A percentile compares a stretch with the other conserved stretches of the same genome.
phyloP scores from a whole-genome alignment of 495 filamentous ascomycete species.

The Aspergillus taichungensis region DNA sequence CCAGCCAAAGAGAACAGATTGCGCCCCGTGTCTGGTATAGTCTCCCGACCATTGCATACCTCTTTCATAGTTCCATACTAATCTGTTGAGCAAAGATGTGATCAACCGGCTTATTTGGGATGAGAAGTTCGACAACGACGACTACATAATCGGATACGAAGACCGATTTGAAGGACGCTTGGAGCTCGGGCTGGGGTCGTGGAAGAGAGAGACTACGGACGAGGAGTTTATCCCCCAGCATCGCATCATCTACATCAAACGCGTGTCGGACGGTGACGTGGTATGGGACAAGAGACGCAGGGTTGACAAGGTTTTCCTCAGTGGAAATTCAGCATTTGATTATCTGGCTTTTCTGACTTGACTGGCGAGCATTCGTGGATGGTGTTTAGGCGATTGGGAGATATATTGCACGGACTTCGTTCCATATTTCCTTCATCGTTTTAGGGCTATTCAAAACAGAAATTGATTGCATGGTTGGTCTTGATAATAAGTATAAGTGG shows the following conservation, averaged over 20 bases:
- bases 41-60: no score
- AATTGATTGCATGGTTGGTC: no score
- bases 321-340: constrained; percentile 36
- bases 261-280: constrained; percentile 35
- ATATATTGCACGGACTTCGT: background rate
- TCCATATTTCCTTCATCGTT: no score
- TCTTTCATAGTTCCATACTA: background rate
- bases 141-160: constrained; percentile 67
- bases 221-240: constrained; percentile 83
- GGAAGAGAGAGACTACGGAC: constrained; percentile 70
- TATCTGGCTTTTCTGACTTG: constrained; percentile 25
- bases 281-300: constrained; percentile 51
- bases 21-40: no score
- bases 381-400: background rate
- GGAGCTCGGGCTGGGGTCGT: constrained; percentile 54
- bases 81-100: constrained; percentile 38
- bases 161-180: constrained; percentile 61
- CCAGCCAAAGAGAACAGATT: background rate
- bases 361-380: background rate
- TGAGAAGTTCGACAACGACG: constrained; percentile 42
- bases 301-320: constrained; percentile 52
- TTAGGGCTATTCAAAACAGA: no score
- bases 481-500: no score
- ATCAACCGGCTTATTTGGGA: constrained; percentile 72
- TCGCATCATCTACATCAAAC: constrained; percentile 64